phyloP scores from a whole-genome alignment of 2,329 filamentous ascomycete genomes.

The Ophiostoma fasciatum region DNA sequence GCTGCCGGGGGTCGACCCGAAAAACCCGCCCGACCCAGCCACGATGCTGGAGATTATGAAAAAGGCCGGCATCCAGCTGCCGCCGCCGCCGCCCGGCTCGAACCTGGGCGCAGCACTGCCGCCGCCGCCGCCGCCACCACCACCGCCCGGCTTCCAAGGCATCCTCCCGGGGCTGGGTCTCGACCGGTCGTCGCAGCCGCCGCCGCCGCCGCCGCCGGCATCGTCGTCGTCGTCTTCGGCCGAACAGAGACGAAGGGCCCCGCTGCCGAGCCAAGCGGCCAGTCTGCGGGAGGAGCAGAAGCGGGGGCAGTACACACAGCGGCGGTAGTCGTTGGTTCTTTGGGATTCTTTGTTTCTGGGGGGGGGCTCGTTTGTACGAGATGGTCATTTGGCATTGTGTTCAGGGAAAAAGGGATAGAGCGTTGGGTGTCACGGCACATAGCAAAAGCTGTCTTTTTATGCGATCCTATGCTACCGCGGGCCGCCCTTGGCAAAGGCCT shows the following conservation, averaged over 20 bases:
- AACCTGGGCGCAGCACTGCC: slow-evolving; percentile 10
- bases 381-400: neutral
- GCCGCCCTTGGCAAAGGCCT: slow-evolving; percentile 31
- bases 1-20: slow-evolving; percentile 40
- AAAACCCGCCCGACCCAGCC: slow-evolving; percentile 45
- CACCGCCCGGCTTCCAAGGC: slow-evolving; percentile 17
- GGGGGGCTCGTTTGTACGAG: no score
- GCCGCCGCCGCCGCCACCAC: slow-evolving; percentile 20
- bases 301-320: slow-evolving; percentile 43
- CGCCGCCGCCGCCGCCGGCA: no score
- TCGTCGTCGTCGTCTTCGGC: no score
- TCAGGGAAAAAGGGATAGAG: no score
- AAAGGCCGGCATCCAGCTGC: slow-evolving; percentile 47
- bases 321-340: slow-evolving; percentile 20
- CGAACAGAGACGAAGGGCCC: slow-evolving; percentile 40
- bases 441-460: no score
- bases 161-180: slow-evolving; percentile 17
- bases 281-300: slow-evolving; percentile 66
- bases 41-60: slow-evolving; percentile 51
- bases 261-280: slow-evolving; percentile 71
- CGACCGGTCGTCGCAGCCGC: no score
- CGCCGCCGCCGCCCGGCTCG: slow-evolving; percentile 21
- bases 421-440: no score
- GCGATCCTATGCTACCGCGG: slow-evolving; percentile 3
- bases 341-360: neutral